These are phyloP conservation scores for Lodderomyces theae DNA, from an alignment of 1,139 yeast genomes.

Conservation along the genomic window DNA sequence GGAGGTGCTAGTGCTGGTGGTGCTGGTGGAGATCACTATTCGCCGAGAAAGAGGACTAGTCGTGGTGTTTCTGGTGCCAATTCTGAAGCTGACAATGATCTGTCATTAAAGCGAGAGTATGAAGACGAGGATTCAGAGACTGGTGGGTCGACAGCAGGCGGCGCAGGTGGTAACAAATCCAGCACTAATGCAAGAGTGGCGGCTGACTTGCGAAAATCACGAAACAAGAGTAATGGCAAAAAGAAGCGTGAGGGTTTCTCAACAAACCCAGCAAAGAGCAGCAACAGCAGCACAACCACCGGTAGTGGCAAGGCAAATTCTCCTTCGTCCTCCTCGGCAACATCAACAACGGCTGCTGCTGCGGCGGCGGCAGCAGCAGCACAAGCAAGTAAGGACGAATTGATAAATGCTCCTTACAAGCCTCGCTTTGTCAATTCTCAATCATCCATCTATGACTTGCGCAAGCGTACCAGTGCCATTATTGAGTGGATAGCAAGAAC, in stretches of 20 bases:
- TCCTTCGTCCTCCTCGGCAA: conserved; percentile 5
- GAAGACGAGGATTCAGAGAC: conserved; percentile 7
- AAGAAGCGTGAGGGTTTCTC: background rate
- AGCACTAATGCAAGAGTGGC: conserved; percentile 10
- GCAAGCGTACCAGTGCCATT: conserved; percentile 84
- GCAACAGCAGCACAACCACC: background rate
- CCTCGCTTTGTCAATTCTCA: conserved; percentile 81
- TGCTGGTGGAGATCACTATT: conserved; percentile 2
- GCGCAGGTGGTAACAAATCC: conserved; percentile 15
- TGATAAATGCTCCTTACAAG: conserved; percentile 64
- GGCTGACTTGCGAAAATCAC: conserved; percentile 8
- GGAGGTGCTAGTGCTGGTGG: background rate
- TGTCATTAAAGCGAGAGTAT: background rate
- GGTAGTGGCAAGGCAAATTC: background rate
- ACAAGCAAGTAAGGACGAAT: conserved; percentile 33
- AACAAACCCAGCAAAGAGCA: background rate
- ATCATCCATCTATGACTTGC: conserved; percentile 74
- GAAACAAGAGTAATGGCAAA: conserved; percentile 11
- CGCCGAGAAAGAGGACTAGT: conserved; percentile 5
- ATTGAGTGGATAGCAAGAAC: conserved; percentile 86
- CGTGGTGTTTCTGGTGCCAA: conserved; percentile 5
- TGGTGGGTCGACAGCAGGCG: conserved; percentile 11
- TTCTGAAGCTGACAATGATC: background rate
- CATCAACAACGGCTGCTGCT: conserved; percentile 5
- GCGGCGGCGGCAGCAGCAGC: conserved; percentile 1